Evolutionary conservation across 306 rosid genomes (phyloP).

Genomic region (Aeschynomene evenia): DNA sequence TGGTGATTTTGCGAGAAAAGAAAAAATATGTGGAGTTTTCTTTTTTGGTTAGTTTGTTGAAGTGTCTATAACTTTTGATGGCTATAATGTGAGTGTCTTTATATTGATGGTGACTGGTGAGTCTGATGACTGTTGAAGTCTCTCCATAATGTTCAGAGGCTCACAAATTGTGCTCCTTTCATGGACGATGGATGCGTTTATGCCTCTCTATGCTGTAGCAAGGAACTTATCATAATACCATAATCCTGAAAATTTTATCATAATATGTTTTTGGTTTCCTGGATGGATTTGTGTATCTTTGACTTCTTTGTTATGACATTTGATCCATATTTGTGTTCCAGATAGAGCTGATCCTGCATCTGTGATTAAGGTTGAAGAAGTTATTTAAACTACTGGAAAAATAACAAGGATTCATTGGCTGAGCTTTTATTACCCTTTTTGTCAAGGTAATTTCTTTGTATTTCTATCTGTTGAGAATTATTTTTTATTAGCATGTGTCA

Average conservation of each 20-base stretch:
- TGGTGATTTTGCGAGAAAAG: constrained; percentile 8
- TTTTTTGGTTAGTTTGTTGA: too few relatives aligned
- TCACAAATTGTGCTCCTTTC: constrained; percentile 54
- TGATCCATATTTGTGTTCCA: constrained; percentile 29
- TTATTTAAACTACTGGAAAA: constrained; percentile 38
- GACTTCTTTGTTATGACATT: too few relatives aligned
- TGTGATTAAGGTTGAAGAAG: constrained; percentile 28
- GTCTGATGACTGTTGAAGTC: constrained; percentile 41
- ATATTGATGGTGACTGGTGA: constrained; percentile 41
- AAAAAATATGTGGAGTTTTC: too few relatives aligned
- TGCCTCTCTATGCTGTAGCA: too few relatives aligned
- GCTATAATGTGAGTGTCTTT: constrained; percentile 27
- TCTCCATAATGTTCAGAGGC: constrained; percentile 41
- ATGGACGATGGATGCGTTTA: constrained; percentile 69
- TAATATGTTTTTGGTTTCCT: constrained; percentile 11
- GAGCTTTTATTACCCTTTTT: constrained; percentile 44
- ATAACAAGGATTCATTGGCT: constrained; percentile 41
- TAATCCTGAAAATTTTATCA: too few relatives aligned
- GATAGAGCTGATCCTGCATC: constrained; percentile 40
- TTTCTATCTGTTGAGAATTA: neutral
- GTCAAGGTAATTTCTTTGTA: constrained; percentile 38
- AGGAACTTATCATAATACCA: too few relatives aligned
- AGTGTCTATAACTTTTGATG: constrained; percentile 6
- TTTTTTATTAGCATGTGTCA: neutral
- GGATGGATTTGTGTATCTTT: neutral